phyloP scores from a whole-genome alignment of 306 rosid genomes.

The Hippophae rhamnoides region DNA sequence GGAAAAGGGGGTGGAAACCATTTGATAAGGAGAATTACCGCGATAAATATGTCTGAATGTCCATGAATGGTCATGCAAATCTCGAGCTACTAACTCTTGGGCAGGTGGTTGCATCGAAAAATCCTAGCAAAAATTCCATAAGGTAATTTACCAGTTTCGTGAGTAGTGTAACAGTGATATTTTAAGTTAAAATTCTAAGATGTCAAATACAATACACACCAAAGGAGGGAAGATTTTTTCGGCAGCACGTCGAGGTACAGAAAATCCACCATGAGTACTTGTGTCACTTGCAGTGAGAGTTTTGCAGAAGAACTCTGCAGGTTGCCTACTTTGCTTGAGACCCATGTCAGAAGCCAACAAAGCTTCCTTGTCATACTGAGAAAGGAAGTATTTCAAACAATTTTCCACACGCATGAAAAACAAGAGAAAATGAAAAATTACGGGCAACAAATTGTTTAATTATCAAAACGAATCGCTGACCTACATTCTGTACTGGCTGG shows the following conservation, averaged over 20 bases:
- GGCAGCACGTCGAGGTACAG: slow-evolving; percentile 98
- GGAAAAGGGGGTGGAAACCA: slow-evolving; percentile 4
- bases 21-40: slow-evolving; percentile 39
- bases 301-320: slow-evolving; percentile 94
- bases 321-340: slow-evolving; percentile 89
- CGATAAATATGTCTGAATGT: slow-evolving; percentile 89
- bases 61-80: slow-evolving; percentile 87
- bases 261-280: slow-evolving; percentile 97
- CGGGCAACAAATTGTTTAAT: slow-evolving; percentile 8
- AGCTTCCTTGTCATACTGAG: slow-evolving; percentile 88
- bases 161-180: slow-evolving; percentile 11
- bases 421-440: slow-evolving; percentile 10
- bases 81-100: slow-evolving; percentile 82
- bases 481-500: slow-evolving; percentile 89
- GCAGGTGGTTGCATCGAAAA: slow-evolving; percentile 96
- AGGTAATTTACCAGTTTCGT: slow-evolving; percentile 16
- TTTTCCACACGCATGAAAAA: slow-evolving; percentile 13
- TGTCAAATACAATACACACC: slow-evolving; percentile 30
- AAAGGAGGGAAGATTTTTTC: slow-evolving; percentile 95
- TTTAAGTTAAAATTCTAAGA: not conserved
- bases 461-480: slow-evolving; percentile 45
- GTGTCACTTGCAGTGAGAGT: slow-evolving; percentile 99
- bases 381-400: slow-evolving; percentile 26
- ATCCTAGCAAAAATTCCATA: slow-evolving; percentile 44
- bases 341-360: slow-evolving; percentile 82